Base-by-base conservation (phyloP, 164 flowering plant species). In the Berberis thunbergii region DNA sequence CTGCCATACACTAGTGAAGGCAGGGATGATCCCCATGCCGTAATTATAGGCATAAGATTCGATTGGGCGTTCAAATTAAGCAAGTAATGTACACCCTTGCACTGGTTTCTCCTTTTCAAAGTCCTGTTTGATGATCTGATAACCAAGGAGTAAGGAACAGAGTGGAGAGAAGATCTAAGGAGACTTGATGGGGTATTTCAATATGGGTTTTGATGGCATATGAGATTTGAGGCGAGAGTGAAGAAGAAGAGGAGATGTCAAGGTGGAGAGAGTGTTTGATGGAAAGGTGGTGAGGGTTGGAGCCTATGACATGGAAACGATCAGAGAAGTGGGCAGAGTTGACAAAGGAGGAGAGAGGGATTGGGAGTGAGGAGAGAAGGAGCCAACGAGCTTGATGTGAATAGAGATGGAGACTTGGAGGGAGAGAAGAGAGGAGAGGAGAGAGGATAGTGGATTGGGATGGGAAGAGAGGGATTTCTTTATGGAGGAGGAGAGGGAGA, bases 11-110 rank as follows among this genome's bases (percentile, higher is more conserved):
- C 70, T 80, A 7, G 96, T 80, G 52, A 69, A 71, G 1, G 82
- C 89, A 1, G 80, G 0, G 97, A 89, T 1, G 86, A 69, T 83
- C 96, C 7, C 59, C 49, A 53, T 10, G 12, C 74, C 67, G 56
- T 82, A 82, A 5, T 64, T 68, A 66, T 89, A 91, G 0, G 97
- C 96, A 54, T 95, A 91, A 11, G 77, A 76, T 63, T 89, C 11
- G 79, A 67, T 9, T 78, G 85, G 0, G 80, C 63, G 6, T 81
- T 84, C 59, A 89, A 65, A 62, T 81, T 77, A 55, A 91, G 74
- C 59, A 94, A 65, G 64, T 89, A 6, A 91, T 46, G 69, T 77
- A 79, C 50, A 86, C 41, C 85, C 84, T 4, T 76, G 60, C 7
- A 63, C 74, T n/a, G 81, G 75, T 81, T n/a, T 78, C 54, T 84